A percentile compares a stretch with the other conserved stretches of the same genome.
phyloP scores from a whole-genome alignment of 2,329 filamentous ascomycete species.

The Aspergillus arachidicola region DNA sequence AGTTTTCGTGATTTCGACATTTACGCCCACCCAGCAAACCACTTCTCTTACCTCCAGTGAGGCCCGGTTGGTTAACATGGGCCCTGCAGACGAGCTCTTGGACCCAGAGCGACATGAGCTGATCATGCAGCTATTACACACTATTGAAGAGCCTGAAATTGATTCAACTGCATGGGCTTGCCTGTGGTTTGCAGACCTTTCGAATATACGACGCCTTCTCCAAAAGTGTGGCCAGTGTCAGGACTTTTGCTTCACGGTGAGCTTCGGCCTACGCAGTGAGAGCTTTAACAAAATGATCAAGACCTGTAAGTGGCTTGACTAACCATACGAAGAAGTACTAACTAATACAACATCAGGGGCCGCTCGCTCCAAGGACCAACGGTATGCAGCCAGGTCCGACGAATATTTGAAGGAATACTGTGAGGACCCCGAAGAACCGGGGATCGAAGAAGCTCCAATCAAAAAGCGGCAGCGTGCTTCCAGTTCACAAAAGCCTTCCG shows the following conservation, averaged over 20 bases:
- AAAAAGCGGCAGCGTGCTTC: neutral
- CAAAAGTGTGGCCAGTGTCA: no score
- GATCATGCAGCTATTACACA: accelerated
- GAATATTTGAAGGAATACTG: accelerated
- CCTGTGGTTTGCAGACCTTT: neutral
- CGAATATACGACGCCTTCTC: neutral
- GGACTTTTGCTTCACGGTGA: no score
- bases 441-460: neutral
- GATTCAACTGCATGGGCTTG: neutral
- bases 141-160: accelerated
- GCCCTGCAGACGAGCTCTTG: neutral
- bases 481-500: no score
- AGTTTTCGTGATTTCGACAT: neutral
- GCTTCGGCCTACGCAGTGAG: no score
- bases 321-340: neutral
- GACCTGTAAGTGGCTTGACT: accelerated
- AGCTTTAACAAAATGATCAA: neutral
- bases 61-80: neutral
- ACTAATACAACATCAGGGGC: neutral
- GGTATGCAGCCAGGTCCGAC: no score
- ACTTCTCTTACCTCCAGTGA: neutral
- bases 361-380: neutral
- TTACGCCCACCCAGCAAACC: neutral
- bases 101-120: neutral
- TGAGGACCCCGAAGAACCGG: accelerated